Conservation (phyloP, 2,329 filamentous ascomycete species). For the Elsinoe perseae region DNA sequence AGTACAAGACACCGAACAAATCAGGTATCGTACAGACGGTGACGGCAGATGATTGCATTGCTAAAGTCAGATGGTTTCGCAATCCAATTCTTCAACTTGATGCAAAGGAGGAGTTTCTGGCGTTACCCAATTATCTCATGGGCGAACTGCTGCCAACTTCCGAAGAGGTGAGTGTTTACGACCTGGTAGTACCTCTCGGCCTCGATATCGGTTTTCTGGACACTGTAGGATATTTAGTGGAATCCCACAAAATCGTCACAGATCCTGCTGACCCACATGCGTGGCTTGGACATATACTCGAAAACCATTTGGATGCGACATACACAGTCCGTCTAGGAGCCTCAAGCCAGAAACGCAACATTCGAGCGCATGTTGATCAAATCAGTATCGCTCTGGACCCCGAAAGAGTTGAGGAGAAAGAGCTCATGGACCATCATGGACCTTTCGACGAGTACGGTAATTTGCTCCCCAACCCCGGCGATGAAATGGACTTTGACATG, state of each 20-base stretch:
- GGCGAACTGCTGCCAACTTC: not conserved
- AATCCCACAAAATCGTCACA: not conserved
- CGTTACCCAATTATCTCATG: not conserved
- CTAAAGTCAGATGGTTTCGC: slow-evolving; percentile 46
- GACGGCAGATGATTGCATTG: slow-evolving; percentile 49
- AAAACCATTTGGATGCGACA: slow-evolving; percentile 9
- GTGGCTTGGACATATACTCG: slow-evolving; percentile 11
- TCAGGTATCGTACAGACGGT: slow-evolving; percentile 52
- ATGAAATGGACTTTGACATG: slow-evolving; percentile 22
- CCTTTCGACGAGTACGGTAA: not conserved
- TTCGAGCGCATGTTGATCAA: slow-evolving; percentile 6
- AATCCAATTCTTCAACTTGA: slow-evolving; percentile 11
- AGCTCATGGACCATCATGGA: not conserved
- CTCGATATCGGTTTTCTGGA: slow-evolving; percentile 7
- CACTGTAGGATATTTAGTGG: not conserved
- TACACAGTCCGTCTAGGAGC: slow-evolving; percentile 8
- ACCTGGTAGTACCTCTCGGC: slow-evolving; percentile 1
- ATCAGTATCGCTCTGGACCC: slow-evolving; percentile 8
- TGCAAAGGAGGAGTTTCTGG: not conserved
- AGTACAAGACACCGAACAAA: slow-evolving; percentile 25
- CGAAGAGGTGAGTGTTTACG: slow-evolving; percentile 11
- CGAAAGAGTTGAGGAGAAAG: not conserved
- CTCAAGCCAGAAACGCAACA: not conserved
- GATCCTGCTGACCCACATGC: not conserved
- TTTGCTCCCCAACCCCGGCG: not conserved